Conservation (phyloP, 495 filamentous ascomycete genomes). For the Articulospora tetracladia region DNA sequence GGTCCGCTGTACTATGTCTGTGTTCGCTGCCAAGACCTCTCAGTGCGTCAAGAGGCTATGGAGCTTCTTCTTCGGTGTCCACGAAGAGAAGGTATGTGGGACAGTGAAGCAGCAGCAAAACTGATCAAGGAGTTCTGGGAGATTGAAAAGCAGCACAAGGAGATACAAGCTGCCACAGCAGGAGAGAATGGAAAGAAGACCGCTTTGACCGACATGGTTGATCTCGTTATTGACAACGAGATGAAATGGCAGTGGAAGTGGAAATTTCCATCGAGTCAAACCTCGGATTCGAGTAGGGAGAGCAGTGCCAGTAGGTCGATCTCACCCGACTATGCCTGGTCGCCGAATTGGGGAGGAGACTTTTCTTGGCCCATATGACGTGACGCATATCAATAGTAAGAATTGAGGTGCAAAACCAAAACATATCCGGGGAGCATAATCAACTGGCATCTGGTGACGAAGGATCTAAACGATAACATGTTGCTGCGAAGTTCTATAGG, state of each 20-base stretch:
- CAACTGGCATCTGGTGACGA: too few species aligned
- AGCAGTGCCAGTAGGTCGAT: too few species aligned
- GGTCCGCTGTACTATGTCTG: conserved; percentile 34
- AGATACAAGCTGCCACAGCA: not conserved
- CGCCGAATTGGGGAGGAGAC: too few species aligned
- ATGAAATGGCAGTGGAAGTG: conserved; percentile 21
- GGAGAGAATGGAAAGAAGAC: not conserved
- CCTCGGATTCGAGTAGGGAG: too few species aligned
- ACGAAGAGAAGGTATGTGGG: conserved; percentile 47
- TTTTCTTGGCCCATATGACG: too few species aligned
- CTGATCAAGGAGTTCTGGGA: conserved; percentile 17
- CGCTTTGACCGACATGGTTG: not conserved
- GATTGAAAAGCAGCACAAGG: conserved; percentile 10
- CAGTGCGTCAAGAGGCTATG: conserved; percentile 36
- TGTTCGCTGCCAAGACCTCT: conserved; percentile 34
- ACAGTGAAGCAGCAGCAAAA: conserved; percentile 15
- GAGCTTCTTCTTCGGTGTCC: conserved; percentile 30
- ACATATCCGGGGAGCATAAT: too few species aligned
- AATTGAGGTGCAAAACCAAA: too few species aligned
- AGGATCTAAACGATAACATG: too few species aligned
- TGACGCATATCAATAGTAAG: too few species aligned
- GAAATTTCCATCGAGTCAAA: conserved; percentile 6
- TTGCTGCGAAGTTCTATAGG: too few species aligned
- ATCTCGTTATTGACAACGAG: conserved; percentile 18
- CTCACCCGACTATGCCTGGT: too few species aligned